phyloP scores from a whole-genome alignment of 495 filamentous ascomycete species.

The Penicillium maclennaniae region DNA sequence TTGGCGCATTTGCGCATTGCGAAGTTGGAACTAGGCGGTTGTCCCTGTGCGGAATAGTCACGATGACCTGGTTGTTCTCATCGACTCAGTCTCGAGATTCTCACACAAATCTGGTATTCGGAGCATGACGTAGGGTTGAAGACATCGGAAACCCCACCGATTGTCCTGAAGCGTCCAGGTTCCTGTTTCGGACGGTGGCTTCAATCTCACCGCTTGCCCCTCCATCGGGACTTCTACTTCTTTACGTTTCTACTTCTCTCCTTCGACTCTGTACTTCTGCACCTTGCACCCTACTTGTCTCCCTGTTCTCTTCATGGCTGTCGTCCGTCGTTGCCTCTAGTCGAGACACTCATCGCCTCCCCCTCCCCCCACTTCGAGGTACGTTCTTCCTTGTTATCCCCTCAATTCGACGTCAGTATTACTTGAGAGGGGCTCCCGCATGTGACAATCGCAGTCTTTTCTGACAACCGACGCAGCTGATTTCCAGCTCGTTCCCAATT shows the following conservation, averaged over 20 bases:
- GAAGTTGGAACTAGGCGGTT: not conserved
- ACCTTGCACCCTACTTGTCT: not conserved
- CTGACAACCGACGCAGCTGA: conserved; percentile 12
- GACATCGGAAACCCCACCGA: conserved; percentile 13
- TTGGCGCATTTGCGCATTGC: not conserved
- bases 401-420: conserved; percentile 6
- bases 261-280: not conserved
- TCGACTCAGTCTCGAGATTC: not conserved
- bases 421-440: not conserved
- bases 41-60: not conserved
- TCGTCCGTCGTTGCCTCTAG: conserved; percentile 10
- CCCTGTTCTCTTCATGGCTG: conserved; percentile 22
- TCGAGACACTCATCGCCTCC: conserved; percentile 14
- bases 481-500: conserved; percentile 7
- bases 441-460: conserved; percentile 18
- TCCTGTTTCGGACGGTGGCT: conserved; percentile 24
- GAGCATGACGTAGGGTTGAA: conserved; percentile 18
- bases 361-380: conserved; percentile 18
- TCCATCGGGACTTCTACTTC: conserved; percentile 17
- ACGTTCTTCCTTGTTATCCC: conserved; percentile 5
- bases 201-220: conserved; percentile 28
- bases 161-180: conserved; percentile 8
- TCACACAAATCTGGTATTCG: not conserved
- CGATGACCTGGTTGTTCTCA: not conserved
- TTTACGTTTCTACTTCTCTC: not conserved